phyloP scores from a whole-genome alignment of 306 rosid genomes.

The barrel medic (Medicago truncatula) region DNA sequence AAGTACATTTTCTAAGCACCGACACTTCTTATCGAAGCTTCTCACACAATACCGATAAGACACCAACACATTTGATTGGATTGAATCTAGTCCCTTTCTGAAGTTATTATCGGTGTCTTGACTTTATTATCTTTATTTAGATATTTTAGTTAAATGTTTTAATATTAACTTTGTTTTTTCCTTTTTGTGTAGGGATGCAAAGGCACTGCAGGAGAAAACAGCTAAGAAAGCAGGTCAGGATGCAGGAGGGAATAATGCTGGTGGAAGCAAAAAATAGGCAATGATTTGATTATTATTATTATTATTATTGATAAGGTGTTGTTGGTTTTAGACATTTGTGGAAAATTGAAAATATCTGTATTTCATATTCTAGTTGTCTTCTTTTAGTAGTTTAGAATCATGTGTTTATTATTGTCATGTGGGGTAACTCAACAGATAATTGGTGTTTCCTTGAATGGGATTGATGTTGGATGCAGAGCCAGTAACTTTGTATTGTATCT shows the following conservation, averaged over 20 bases:
- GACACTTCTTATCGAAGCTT: too few relatives aligned
- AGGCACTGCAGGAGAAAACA: conserved; percentile 73
- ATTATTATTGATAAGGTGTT: conserved; percentile 13
- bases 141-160: neutral
- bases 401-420: conserved; percentile 20
- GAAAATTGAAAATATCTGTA: conserved; percentile 22
- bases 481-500: conserved; percentile 14
- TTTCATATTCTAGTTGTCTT: conserved; percentile 15
- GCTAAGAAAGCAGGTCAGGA: conserved; percentile 67
- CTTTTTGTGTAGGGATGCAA: conserved; percentile 61
- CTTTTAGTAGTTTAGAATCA: conserved; percentile 21
- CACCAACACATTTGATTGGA: neutral
- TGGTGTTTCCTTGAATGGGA: conserved; percentile 37
- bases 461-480: conserved; percentile 39
- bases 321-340: conserved; percentile 26
- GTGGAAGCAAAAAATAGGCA: conserved; percentile 55
- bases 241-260: conserved; percentile 51
- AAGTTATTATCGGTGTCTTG: neutral
- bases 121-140: too few relatives aligned
- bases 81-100: too few relatives aligned
- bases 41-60: too few relatives aligned
- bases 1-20: neutral
- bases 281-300: conserved; percentile 9
- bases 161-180: neutral
- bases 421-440: conserved; percentile 8